phyloP scores from a whole-genome alignment of 148 eudicot genomes.

The Limonium bicolor region DNA sequence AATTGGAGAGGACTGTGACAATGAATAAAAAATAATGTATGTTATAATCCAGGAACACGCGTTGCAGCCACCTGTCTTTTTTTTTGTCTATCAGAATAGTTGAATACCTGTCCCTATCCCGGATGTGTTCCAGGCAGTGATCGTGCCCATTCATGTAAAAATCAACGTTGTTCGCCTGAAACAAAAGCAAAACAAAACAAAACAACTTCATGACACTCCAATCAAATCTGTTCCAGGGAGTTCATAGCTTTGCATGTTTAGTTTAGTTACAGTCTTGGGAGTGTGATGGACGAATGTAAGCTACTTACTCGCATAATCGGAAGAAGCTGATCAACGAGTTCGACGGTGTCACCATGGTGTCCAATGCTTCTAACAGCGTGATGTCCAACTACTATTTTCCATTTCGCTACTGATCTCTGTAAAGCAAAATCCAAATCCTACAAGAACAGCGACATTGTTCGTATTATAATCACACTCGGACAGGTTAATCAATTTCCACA shows the following conservation, averaged over 20 bases:
- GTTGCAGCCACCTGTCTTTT: too few species aligned
- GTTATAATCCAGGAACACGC: too few species aligned
- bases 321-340: slow-evolving; percentile 49
- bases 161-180: slow-evolving; percentile 54
- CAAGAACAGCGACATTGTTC: background rate
- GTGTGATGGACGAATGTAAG: too few species aligned
- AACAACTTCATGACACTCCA: background rate
- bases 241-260: too few species aligned
- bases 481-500: too few species aligned
- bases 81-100: background rate
- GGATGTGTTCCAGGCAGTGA: slow-evolving; percentile 81
- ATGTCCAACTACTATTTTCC: slow-evolving; percentile 92
- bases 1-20: slow-evolving; percentile 49
- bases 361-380: slow-evolving; percentile 76
- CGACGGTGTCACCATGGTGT: slow-evolving; percentile 64
- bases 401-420: slow-evolving; percentile 47
- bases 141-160: slow-evolving; percentile 86
- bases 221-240: too few species aligned
- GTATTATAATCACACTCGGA: too few species aligned
- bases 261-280: too few species aligned
- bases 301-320: slow-evolving; percentile 52
- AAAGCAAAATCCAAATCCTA: slow-evolving; percentile 58
- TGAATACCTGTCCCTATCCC: slow-evolving; percentile 42
- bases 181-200: background rate
- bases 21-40: too few species aligned